Evolutionary conservation across 2,329 filamentous ascomycete species (phyloP).

Genomic region (Penicillium sp.): DNA sequence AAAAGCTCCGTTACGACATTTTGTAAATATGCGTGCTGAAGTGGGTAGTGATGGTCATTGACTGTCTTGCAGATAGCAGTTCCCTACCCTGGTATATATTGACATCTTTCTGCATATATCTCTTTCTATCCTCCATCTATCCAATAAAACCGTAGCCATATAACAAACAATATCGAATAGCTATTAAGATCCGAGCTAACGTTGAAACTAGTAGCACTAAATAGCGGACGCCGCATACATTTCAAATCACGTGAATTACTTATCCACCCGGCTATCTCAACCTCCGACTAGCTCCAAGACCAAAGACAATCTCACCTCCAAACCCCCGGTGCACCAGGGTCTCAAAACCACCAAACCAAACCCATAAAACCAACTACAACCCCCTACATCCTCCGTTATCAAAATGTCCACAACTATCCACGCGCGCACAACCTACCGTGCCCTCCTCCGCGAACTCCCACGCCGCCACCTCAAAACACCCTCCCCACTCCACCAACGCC

Average conservation of each 20-base stretch:
- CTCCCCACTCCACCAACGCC: slow-evolving; percentile 67
- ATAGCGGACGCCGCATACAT: neutral
- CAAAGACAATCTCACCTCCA: neutral
- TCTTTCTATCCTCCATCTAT: neutral
- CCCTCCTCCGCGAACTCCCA: slow-evolving; percentile 85
- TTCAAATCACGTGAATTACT: neutral
- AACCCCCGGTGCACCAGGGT: neutral
- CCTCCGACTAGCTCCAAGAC: neutral
- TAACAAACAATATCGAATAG: neutral
- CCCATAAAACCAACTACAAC: neutral
- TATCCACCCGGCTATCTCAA: slow-evolving; percentile 2
- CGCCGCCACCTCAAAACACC: slow-evolving; percentile 63
- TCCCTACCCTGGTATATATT: slow-evolving; percentile 19
- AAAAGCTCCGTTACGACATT: slow-evolving; percentile 14
- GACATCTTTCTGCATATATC: neutral
- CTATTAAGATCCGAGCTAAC: neutral
- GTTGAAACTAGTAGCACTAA: neutral
- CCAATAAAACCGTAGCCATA: neutral
- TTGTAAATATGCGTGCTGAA: slow-evolving; percentile 11
- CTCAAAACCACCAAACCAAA: neutral
- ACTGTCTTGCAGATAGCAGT: slow-evolving; percentile 1
- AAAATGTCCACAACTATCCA: slow-evolving; percentile 36
- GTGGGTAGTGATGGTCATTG: slow-evolving; percentile 1
- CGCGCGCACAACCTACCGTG: slow-evolving; percentile 78
- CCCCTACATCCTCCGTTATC: neutral